Percentiles rank a stretch among this genome's conserved stretches.
These are phyloP conservation scores for Lyophyllum decastes DNA, from an alignment of 768 basidiomycete genomes.

Conservation along the genomic window DNA sequence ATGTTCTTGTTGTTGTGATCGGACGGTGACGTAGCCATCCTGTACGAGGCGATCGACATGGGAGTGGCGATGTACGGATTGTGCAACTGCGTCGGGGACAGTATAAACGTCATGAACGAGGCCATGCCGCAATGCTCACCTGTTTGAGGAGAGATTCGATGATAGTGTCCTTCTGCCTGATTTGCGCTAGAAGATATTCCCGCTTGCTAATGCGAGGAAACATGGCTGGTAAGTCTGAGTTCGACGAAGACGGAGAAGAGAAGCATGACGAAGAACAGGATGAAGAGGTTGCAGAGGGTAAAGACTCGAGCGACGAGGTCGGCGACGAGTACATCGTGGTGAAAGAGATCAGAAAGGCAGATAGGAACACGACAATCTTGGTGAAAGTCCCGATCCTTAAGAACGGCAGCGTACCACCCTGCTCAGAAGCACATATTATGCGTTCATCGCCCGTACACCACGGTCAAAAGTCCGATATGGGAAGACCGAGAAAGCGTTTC, in stretches of 20 bases:
- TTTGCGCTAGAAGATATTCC: slow-evolving; percentile 83
- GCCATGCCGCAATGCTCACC: slow-evolving; percentile 35
- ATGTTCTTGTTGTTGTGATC: slow-evolving; percentile 70
- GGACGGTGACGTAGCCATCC: slow-evolving; percentile 75
- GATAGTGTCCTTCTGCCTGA: slow-evolving; percentile 85
- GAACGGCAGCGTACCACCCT: slow-evolving; percentile 7
- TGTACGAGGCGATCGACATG: slow-evolving; percentile 76
- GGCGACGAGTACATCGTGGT: slow-evolving; percentile 21
- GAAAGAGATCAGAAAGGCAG: neutral
- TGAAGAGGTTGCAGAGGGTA: slow-evolving; percentile 21
- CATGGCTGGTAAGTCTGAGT: slow-evolving; percentile 40
- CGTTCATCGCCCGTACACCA: slow-evolving; percentile 3
- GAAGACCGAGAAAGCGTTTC: slow-evolving; percentile 8
- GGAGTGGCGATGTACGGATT: slow-evolving; percentile 82
- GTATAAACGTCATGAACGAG: neutral
- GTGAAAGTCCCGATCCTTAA: slow-evolving; percentile 8
- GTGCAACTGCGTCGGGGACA: slow-evolving; percentile 52
- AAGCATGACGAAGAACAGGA: slow-evolving; percentile 26
- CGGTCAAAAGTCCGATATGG: slow-evolving; percentile 14
- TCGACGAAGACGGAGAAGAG: slow-evolving; percentile 28
- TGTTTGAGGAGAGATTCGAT: slow-evolving; percentile 86
- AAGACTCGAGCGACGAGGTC: slow-evolving; percentile 16
- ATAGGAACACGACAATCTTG: slow-evolving; percentile 2
- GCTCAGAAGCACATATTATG: slow-evolving; percentile 1
- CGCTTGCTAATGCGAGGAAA: slow-evolving; percentile 64